A percentile compares a stretch with the other conserved stretches of the same genome.
These are phyloP conservation scores for Fomitopsis serialis DNA, from an alignment of 768 basidiomycete species.

Conservation along the genomic window DNA sequence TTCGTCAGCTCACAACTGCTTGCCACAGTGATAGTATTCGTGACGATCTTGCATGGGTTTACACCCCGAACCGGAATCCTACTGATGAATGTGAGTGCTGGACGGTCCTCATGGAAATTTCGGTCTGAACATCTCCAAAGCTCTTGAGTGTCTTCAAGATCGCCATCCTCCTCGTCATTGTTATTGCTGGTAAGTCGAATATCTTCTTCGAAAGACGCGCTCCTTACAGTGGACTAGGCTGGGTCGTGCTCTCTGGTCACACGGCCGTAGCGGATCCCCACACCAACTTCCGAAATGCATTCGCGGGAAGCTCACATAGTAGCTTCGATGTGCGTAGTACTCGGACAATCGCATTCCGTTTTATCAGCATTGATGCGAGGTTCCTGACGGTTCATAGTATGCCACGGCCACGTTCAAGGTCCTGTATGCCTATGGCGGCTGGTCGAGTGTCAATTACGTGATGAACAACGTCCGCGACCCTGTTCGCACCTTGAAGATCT, in stretches of 20 bases:
- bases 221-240: constrained; percentile 27
- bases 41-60: constrained; percentile 46
- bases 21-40: constrained; percentile 41
- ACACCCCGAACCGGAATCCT: constrained; percentile 42
- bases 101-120: background rate
- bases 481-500: constrained; percentile 55
- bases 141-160: constrained; percentile 33
- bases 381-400: constrained; percentile 32
- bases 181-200: constrained; percentile 29
- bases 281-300: constrained; percentile 52
- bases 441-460: constrained; percentile 56
- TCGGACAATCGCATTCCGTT: background rate
- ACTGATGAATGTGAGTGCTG: constrained; percentile 46
- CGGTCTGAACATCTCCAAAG: constrained; percentile 20
- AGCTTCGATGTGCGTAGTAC: constrained; percentile 37
- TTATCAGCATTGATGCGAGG: too few species aligned
- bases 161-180: constrained; percentile 15
- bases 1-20: background rate
- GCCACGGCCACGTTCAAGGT: constrained; percentile 60
- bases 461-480: constrained; percentile 58
- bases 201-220: background rate
- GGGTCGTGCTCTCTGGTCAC: constrained; percentile 54
- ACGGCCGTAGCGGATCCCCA: constrained; percentile 51
- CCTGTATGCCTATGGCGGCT: constrained; percentile 41
- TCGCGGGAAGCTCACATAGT: constrained; percentile 48